Conservation (phyloP, 2,329 filamentous ascomycete genomes). For the Beauveria pseudobassiana region DNA sequence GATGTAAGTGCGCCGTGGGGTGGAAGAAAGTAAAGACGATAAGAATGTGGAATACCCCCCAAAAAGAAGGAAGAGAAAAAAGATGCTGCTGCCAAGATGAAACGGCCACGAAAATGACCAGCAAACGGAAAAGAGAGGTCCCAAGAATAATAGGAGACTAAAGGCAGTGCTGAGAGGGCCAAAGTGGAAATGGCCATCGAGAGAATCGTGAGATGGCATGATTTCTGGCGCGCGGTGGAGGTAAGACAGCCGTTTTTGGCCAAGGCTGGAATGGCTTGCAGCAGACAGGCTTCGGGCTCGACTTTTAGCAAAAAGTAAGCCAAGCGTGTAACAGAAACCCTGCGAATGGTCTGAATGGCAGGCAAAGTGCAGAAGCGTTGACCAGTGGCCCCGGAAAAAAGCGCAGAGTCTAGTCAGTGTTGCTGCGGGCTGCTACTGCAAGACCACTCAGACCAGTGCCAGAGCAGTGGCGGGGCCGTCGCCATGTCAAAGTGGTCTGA, state of each 20-base stretch:
- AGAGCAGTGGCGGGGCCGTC: not conserved
- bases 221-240: constrained; percentile 11
- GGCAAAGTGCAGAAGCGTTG: not conserved
- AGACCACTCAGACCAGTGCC: not conserved
- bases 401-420: not conserved
- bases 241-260: not conserved
- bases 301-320: not conserved
- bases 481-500: constrained; percentile 13
- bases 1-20: not conserved
- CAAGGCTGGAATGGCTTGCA: constrained; percentile 7
- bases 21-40: not conserved
- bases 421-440: not conserved
- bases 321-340: not conserved
- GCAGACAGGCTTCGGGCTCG: not conserved
- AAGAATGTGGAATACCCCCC: not conserved
- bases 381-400: not conserved
- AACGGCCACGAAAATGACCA: not conserved
- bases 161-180: not conserved
- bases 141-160: not conserved
- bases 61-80: not conserved
- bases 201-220: constrained; percentile 11
- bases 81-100: not conserved
- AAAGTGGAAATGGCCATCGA: constrained; percentile 8
- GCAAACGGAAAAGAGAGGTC: not conserved
- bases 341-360: not conserved